phyloP scores from a whole-genome alignment of 768 basidiomycete genomes.

The Amanita polypyramis region DNA sequence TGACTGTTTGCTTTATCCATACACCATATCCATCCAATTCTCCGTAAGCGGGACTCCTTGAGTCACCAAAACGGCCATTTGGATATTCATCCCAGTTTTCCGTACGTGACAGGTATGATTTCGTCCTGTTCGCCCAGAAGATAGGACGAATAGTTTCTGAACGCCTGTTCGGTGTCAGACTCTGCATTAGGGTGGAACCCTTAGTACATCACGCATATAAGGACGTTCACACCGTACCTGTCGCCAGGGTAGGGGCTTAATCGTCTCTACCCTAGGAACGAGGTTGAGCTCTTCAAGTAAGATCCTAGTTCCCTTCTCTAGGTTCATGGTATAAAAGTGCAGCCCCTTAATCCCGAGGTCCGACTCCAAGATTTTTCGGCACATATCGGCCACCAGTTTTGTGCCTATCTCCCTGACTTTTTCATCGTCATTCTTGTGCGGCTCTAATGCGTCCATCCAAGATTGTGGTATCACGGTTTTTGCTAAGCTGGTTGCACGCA shows the following conservation, averaged over 20 bases:
- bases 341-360: constrained; percentile 79
- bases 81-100: constrained; percentile 99
- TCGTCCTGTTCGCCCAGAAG: constrained; percentile 96
- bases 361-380: constrained; percentile 71
- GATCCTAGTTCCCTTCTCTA: constrained; percentile 94
- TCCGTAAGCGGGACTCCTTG: constrained; percentile 94
- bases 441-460: constrained; percentile 71
- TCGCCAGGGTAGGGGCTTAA: constrained; percentile 96
- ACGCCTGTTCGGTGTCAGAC: constrained; percentile 85
- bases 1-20: constrained; percentile 79
- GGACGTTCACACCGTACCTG: constrained; percentile 42
- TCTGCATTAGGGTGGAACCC: constrained; percentile 31
- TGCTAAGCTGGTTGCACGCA: constrained; percentile 69
- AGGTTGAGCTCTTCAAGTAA: constrained; percentile 85
- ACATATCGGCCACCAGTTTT: constrained; percentile 93
- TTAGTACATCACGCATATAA: constrained; percentile 7
- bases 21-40: constrained; percentile 96
- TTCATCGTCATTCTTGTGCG: constrained; percentile 87
- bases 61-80: constrained; percentile 97
- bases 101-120: constrained; percentile 91
- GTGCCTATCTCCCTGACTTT: constrained; percentile 88
- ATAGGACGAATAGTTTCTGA: constrained; percentile 93
- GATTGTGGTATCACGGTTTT: constrained; percentile 69
- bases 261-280: constrained; percentile 78
- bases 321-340: constrained; percentile 97